These are phyloP conservation scores for Alloascoidea hylecoeti DNA, from an alignment of 805 yeast species.

Conservation along the genomic window DNA sequence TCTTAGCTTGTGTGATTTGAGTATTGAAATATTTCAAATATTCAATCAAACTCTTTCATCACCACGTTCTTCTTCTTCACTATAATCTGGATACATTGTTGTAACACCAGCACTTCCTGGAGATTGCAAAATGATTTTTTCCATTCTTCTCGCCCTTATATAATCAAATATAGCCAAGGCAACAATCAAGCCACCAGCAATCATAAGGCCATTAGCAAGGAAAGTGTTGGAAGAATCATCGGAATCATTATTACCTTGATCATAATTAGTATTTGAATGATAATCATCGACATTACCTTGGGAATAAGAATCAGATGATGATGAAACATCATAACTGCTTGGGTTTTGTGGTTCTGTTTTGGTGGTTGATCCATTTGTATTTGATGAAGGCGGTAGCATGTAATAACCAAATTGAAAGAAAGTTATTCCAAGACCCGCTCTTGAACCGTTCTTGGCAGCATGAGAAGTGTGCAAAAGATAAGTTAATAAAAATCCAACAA, in stretches of 20 bases:
- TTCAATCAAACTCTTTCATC: not conserved
- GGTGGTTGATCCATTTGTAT: conserved; percentile 10
- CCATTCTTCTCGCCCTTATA: conserved; percentile 64
- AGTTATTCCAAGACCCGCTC: conserved; percentile 84
- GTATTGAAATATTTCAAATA: too few relatives aligned
- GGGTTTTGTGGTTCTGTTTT: conserved; percentile 46
- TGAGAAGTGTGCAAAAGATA: conserved; percentile 90
- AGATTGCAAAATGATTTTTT: conserved; percentile 40
- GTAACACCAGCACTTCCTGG: conserved; percentile 12
- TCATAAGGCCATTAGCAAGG: conserved; percentile 47
- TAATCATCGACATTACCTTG: conserved; percentile 14
- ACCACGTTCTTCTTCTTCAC: not conserved
- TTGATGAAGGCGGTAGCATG: conserved; percentile 27
- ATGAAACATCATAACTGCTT: conserved; percentile 30
- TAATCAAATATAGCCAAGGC: conserved; percentile 61
- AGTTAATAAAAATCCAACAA: conserved; percentile 83
- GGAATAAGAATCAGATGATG: conserved; percentile 8
- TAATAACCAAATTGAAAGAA: conserved; percentile 57
- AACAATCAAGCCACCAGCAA: conserved; percentile 54
- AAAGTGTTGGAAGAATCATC: conserved; percentile 23
- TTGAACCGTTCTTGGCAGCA: conserved; percentile 91
- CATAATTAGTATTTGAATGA: conserved; percentile 9
- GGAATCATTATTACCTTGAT: conserved; percentile 5
- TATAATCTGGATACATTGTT: conserved; percentile 3
- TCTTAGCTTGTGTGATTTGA: too few relatives aligned